Evolutionary conservation across 257 asterid genomes (phyloP).

Genomic region (Lithospermum erythrorhizon): DNA sequence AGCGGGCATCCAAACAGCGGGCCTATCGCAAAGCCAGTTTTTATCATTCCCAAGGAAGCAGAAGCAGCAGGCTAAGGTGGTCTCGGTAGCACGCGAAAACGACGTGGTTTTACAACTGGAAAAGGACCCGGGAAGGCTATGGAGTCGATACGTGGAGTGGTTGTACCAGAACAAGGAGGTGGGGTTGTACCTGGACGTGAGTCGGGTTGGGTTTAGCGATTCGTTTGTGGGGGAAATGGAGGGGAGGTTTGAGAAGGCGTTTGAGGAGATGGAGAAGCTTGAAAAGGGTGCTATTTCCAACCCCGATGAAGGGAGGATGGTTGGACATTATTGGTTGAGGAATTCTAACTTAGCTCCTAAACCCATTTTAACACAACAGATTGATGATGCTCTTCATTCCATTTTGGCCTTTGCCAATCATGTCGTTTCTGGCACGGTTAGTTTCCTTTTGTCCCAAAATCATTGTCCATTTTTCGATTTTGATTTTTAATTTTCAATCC

Average conservation of each 20-base stretch:
- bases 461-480: no score
- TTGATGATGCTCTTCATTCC: conserved; percentile 54
- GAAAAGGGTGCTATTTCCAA: conserved; percentile 96
- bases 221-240: conserved; percentile 73
- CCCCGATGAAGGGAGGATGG: conserved; percentile 97
- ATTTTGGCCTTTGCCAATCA: conserved; percentile 61
- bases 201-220: conserved; percentile 86
- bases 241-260: conserved; percentile 64
- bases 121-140: conserved; percentile 57
- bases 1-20: no score
- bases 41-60: no score
- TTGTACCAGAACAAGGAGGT: conserved; percentile 92
- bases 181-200: conserved; percentile 76
- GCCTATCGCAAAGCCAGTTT: no score
- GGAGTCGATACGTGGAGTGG: conserved; percentile 90
- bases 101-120: conserved; percentile 15
- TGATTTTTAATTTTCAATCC: neutral
- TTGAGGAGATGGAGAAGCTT: conserved; percentile 66
- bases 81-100: no score
- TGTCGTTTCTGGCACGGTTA: conserved; percentile 97
- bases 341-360: conserved; percentile 75
- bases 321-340: conserved; percentile 94
- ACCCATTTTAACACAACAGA: conserved; percentile 44
- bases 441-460: conserved; percentile 8
- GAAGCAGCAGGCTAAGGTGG: no score